Evolutionary conservation across 805 yeast species (phyloP).

Genomic region (Metschnikowia similis): DNA sequence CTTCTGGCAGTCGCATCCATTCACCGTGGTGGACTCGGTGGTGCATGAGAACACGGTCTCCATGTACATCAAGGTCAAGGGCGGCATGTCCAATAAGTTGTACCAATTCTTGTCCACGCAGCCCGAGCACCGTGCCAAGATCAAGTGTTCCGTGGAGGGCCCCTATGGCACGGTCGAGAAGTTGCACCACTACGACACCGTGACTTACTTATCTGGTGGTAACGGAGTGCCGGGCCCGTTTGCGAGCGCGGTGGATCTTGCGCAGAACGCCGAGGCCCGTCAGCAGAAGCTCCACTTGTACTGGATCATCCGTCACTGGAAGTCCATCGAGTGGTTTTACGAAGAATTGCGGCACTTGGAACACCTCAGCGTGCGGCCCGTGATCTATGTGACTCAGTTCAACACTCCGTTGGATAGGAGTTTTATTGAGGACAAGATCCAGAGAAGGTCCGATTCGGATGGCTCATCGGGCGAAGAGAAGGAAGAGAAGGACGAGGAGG

Average conservation of each 20-base stretch:
- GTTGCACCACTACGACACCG: conserved; percentile 43
- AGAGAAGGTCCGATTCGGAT: conserved; percentile 1
- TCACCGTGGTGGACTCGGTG: conserved; percentile 49
- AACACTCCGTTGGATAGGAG: conserved; percentile 16
- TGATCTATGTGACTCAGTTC: conserved; percentile 29
- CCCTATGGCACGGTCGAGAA: conserved; percentile 54
- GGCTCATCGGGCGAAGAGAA: conserved; percentile 5
- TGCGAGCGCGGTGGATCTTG: conserved; percentile 36
- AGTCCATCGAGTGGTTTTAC: conserved; percentile 38
- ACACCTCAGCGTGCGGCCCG: conserved; percentile 30
- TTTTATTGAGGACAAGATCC: conserved; percentile 11
- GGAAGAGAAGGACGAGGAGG: conserved; percentile 6
- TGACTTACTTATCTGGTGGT: conserved; percentile 58
- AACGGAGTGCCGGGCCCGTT: conserved; percentile 59
- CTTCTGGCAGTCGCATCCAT: conserved; percentile 75
- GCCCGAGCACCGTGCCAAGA: conserved; percentile 29
- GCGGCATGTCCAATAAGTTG: conserved; percentile 51
- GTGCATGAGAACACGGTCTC: conserved; percentile 37
- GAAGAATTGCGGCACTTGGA: conserved; percentile 32
- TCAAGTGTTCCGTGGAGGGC: conserved; percentile 53
- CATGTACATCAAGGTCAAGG: conserved; percentile 48
- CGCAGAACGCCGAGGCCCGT: conserved; percentile 8
- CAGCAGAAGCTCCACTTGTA: conserved; percentile 22
- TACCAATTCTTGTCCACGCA: conserved; percentile 25
- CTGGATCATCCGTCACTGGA: conserved; percentile 40